A percentile compares a stretch with the other conserved stretches of the same genome.
phyloP scores from a whole-genome alignment of 2,329 filamentous ascomycete genomes.

The Alternaria conjuncta region DNA sequence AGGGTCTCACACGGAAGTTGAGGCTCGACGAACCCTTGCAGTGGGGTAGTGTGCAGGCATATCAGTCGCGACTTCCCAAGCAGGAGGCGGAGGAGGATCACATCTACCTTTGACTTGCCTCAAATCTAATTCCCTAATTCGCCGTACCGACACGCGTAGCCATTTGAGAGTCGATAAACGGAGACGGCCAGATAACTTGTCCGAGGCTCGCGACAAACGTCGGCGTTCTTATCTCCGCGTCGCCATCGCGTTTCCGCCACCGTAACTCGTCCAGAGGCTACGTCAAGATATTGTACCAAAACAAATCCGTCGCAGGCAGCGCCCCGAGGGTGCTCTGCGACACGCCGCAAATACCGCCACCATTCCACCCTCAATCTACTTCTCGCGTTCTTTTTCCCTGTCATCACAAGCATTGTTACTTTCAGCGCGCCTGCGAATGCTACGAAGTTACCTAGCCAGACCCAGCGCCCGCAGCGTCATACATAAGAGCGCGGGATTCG shows the following conservation, averaged over 20 bases:
- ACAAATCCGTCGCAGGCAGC: conserved; percentile 22
- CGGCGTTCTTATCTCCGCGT: conserved; percentile 17
- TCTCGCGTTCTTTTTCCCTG: not conserved
- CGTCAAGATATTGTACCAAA: conserved; percentile 27
- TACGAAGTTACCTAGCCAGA: conserved; percentile 37
- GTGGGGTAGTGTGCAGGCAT: not conserved
- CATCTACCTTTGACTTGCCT: not conserved
- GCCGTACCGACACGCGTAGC: not conserved
- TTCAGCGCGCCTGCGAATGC: conserved; percentile 42
- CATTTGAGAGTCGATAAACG: not conserved
- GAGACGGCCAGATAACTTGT: conserved; percentile 16
- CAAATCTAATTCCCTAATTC: not conserved
- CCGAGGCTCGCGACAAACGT: conserved; percentile 1
- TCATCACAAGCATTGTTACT: not conserved
- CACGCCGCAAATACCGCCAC: conserved; percentile 25
- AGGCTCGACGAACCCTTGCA: not conserved
- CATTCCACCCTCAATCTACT: conserved; percentile 1
- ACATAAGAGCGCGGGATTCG: conserved; percentile 38
- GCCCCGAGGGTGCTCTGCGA: conserved; percentile 23
- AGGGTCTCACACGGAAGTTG: not conserved
- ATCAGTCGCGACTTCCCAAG: not conserved
- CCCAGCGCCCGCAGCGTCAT: conserved; percentile 29
- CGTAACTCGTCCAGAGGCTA: conserved; percentile 22
- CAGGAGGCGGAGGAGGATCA: not conserved
- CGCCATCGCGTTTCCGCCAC: conserved; percentile 13